Evolutionary conservation across 2,329 filamentous ascomycete genomes (phyloP).

Genomic region (Neodidymelliopsis sp.): DNA sequence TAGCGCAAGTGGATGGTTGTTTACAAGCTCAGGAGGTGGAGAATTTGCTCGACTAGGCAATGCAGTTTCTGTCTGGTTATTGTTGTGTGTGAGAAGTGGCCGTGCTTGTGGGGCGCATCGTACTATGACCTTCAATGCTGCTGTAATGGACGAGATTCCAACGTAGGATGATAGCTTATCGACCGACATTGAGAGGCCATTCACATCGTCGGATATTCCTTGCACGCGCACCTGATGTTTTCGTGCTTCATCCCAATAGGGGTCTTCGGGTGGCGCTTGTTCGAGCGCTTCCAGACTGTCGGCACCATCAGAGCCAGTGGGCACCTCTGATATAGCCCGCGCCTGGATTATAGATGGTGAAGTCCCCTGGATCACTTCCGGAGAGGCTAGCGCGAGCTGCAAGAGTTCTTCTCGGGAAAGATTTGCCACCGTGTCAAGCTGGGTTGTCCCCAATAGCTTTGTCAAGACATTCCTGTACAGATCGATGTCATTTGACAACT

Average conservation of each 20-base stretch:
- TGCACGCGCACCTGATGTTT: conserved; percentile 53
- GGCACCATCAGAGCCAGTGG: conserved; percentile 55
- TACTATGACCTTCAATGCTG: conserved; percentile 74
- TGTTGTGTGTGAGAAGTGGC: conserved; percentile 56
- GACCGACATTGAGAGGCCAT: conserved; percentile 69
- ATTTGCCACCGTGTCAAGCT: conserved; percentile 50
- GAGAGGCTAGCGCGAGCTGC: conserved; percentile 52
- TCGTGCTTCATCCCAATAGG: conserved; percentile 71
- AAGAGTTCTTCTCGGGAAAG: conserved; percentile 56
- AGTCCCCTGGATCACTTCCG: conserved; percentile 44
- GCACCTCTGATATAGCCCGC: conserved; percentile 47
- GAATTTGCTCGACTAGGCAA: conserved; percentile 47
- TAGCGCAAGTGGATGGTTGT: conserved; percentile 53
- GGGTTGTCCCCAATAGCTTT: conserved; percentile 53
- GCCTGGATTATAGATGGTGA: conserved; percentile 41
- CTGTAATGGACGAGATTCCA: conserved; percentile 77
- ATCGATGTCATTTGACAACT: conserved; percentile 60
- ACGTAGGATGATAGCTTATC: conserved; percentile 71
- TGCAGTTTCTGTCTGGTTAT: conserved; percentile 49
- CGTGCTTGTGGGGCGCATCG: conserved; percentile 61
- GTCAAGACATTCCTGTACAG: conserved; percentile 54
- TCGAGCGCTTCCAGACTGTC: conserved; percentile 69
- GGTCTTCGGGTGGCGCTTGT: conserved; percentile 70
- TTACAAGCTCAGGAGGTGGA: conserved; percentile 45
- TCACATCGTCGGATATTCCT: conserved; percentile 72